A percentile compares a stretch with the other conserved stretches of the same genome.
phyloP scores from a whole-genome alignment of 441 rosid genomes.

The Geranium incanum region DNA sequence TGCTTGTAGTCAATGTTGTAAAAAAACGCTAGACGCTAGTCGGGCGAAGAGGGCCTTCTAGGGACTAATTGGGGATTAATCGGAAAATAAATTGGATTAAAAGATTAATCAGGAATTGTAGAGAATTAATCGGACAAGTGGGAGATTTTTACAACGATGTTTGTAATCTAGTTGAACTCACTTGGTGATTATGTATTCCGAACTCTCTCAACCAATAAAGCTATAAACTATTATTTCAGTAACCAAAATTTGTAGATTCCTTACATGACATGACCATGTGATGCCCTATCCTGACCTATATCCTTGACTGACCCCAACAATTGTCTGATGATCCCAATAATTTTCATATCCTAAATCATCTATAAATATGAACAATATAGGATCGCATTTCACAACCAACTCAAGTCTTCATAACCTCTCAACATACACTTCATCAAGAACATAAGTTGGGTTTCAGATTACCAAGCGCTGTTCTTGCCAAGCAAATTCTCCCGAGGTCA shows the following conservation, averaged over 20 bases:
- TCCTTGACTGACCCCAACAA: neutral
- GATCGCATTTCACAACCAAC: conserved; percentile 2
- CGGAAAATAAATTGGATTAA: too few relatives aligned
- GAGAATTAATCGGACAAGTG: too few relatives aligned
- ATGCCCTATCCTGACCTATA: neutral
- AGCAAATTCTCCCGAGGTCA: neutral
- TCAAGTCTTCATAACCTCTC: conserved; percentile 1
- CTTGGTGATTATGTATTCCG: too few relatives aligned
- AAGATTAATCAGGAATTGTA: too few relatives aligned
- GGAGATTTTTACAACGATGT: neutral
- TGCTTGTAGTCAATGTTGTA: too few relatives aligned
- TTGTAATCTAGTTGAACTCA: neutral
- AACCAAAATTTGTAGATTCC: neutral
- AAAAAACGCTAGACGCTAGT: too few relatives aligned
- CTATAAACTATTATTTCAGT: neutral
- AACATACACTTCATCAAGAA: neutral
- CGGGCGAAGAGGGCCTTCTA: too few relatives aligned
- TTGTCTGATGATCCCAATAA: neutral
- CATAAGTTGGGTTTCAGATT: neutral
- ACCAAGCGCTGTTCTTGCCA: neutral
- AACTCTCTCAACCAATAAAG: neutral
- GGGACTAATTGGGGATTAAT: too few relatives aligned
- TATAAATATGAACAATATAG: neutral
- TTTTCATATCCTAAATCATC: neutral
- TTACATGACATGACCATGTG: conserved; percentile 1